Evolutionary conservation across 192 early-diverging fungal genomes (phyloP), one percentile per base, ranked within the genome.

Genomic region (Geosiphon pyriformis): DNA sequence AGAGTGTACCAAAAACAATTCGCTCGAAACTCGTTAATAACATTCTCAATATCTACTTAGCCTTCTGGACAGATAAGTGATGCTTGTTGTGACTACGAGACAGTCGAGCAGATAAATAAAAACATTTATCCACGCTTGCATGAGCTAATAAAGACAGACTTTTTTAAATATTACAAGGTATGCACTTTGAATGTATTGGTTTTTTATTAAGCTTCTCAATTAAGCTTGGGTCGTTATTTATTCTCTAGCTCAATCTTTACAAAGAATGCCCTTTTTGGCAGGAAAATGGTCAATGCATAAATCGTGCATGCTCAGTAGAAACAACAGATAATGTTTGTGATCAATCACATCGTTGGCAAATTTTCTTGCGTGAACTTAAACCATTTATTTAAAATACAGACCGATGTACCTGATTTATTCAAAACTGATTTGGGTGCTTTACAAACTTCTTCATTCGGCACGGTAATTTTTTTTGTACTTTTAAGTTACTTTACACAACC

Each of bases 151-250:
- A 79, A 82, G 27, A 90, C 93, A 33, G 83, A 82, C 10, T 96
- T 93, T 74, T 99, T 97, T 76, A 76, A 90, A 56, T 95, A 95
- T 73, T 94, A 89, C 70, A 93, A 90, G 76, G 90, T 93, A 72
- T 60, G 27, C 18, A 22, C n/a, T n/a, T n/a, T n/a, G n/a, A n/a
- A n/a, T n/a, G n/a, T n/a, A n/a, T n/a, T n/a, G n/a, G n/a, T n/a
- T n/a, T n/a, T n/a, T n/a, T n/a, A n/a, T n/a, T n/a, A n/a, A n/a
- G n/a, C n/a, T n/a, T n/a, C n/a, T n/a, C n/a, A n/a, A n/a, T n/a
- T n/a, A n/a, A n/a, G n/a, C n/a, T n/a, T n/a, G n/a, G n/a, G n/a
- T n/a, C n/a, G n/a, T n/a, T n/a, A n/a, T n/a, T 18, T 10, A 34
- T 0, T 15, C 6, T 20, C 0, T 70, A 89, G 82, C 77, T 86